Evolutionary conservation across 2,329 filamentous ascomycete species (phyloP).

Genomic region (Elsinoe ampelina): DNA sequence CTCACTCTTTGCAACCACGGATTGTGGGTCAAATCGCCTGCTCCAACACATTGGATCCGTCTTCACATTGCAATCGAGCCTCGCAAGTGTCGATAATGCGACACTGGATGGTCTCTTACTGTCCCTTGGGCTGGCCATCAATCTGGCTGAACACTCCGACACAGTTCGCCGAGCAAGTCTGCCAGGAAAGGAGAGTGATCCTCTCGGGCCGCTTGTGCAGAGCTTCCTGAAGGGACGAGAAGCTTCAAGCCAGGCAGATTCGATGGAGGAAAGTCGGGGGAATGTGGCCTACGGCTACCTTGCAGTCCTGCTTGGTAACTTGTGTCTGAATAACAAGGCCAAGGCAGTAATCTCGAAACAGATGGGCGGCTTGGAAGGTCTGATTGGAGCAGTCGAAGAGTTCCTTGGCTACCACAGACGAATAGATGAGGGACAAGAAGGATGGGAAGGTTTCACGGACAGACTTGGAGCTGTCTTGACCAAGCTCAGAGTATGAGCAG

Average conservation of each 20-base stretch:
- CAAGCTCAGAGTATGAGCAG: neutral
- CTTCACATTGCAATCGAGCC: conserved; percentile 22
- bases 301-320: conserved; percentile 70
- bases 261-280: conserved; percentile 59
- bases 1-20: conserved; percentile 51
- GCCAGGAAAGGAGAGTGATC: neutral
- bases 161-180: conserved; percentile 20
- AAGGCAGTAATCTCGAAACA: conserved; percentile 25
- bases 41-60: conserved; percentile 21
- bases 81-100: conserved; percentile 31
- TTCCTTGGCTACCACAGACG: conserved; percentile 52
- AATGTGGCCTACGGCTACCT: conserved; percentile 84
- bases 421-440: conserved; percentile 40
- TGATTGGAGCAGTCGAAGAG: conserved; percentile 52
- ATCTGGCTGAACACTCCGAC: conserved; percentile 70
- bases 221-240: conserved; percentile 24
- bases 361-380: conserved; percentile 39
- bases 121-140: conserved; percentile 74
- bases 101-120: conserved; percentile 66
- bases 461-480: conserved; percentile 46
- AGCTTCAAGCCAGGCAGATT: conserved; percentile 48
- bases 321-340: conserved; percentile 52
- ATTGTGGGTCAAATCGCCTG: conserved; percentile 39
- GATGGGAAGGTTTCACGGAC: conserved; percentile 42
- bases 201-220: conserved; percentile 20